Percentiles rank a stretch among this genome's conserved stretches.
Conservation (phyloP, 2,329 filamentous ascomycete species). For the Atkinsonella texensis region DNA sequence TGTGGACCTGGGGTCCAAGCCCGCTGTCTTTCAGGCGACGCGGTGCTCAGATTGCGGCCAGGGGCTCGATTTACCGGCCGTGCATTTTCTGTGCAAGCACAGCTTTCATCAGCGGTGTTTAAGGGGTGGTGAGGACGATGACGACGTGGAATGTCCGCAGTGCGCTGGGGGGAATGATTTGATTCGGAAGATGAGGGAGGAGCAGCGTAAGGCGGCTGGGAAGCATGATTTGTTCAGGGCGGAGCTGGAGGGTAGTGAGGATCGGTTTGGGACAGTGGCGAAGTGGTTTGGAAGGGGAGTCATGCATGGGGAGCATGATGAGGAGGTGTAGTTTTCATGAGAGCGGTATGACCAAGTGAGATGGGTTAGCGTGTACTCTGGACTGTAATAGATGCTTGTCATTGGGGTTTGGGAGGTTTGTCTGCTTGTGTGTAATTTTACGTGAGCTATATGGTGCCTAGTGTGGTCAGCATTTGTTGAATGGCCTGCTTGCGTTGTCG, state of each 20-base stretch:
- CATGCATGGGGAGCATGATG: conserved; percentile 46
- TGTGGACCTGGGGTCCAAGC: conserved; percentile 62
- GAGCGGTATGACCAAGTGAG: no score
- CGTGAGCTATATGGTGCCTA: no score
- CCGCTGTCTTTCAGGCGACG: conserved; percentile 80
- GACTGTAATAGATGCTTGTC: no score
- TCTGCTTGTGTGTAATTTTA: background rate
- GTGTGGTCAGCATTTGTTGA: no score
- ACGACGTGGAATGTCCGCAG: conserved; percentile 69
- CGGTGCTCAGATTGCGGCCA: conserved; percentile 74
- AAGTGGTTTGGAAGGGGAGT: conserved; percentile 94
- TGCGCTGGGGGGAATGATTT: conserved; percentile 79
- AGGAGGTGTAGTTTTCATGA: conserved; percentile 15
- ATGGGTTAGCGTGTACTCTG: background rate
- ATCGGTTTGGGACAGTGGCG: conserved; percentile 80
- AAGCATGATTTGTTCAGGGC: conserved; percentile 82
- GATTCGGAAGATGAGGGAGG: conserved; percentile 72
- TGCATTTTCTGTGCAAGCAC: conserved; percentile 96
- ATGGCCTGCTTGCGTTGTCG: no score
- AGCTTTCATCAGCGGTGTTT: conserved; percentile 91
- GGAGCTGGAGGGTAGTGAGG: conserved; percentile 63
- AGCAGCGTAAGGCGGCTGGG: conserved; percentile 76
- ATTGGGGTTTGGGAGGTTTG: background rate
- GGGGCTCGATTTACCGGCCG: conserved; percentile 71
- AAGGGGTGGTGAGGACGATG: conserved; percentile 32